Evolutionary conservation across 805 yeast genomes (phyloP).

Genomic region (Candida rishiriensis): DNA sequence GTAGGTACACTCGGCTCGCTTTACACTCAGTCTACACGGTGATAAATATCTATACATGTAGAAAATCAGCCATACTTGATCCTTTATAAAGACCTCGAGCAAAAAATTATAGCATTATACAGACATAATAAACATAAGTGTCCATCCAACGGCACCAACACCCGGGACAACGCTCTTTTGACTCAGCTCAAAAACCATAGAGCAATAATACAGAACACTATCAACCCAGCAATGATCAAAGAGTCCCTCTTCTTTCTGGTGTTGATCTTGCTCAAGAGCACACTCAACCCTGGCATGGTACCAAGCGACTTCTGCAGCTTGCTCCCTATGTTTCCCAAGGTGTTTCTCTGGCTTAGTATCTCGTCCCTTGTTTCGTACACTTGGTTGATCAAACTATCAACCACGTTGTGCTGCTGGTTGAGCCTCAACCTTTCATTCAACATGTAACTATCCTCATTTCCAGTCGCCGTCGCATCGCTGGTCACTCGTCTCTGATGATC

Average conservation of each 20-base stretch:
- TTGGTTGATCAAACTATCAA: constrained; percentile 76
- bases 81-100: too few species aligned
- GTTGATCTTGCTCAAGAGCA: constrained; percentile 72
- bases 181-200: constrained; percentile 35
- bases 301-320: constrained; percentile 57
- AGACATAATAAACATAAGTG: too few species aligned
- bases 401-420: constrained; percentile 65
- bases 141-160: too few species aligned
- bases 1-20: too few species aligned
- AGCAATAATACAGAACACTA: constrained; percentile 67
- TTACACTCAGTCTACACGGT: too few species aligned
- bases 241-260: constrained; percentile 88
- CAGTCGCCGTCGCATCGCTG: constrained; percentile 18
- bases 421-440: constrained; percentile 72
- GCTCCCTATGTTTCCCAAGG: constrained; percentile 59
- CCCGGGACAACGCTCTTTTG: constrained; percentile 1
- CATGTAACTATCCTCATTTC: constrained; percentile 44
- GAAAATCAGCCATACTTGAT: too few species aligned
- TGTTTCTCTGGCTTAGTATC: constrained; percentile 63
- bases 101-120: too few species aligned
- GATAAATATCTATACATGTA: too few species aligned
- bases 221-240: constrained; percentile 70
- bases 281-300: constrained; percentile 78
- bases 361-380: constrained; percentile 91
- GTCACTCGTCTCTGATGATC: constrained; percentile 47